Percentiles rank a stretch among this genome's conserved stretches.
Conservation (phyloP, 345 rosid genomes). For the Jatropha curcas region DNA sequence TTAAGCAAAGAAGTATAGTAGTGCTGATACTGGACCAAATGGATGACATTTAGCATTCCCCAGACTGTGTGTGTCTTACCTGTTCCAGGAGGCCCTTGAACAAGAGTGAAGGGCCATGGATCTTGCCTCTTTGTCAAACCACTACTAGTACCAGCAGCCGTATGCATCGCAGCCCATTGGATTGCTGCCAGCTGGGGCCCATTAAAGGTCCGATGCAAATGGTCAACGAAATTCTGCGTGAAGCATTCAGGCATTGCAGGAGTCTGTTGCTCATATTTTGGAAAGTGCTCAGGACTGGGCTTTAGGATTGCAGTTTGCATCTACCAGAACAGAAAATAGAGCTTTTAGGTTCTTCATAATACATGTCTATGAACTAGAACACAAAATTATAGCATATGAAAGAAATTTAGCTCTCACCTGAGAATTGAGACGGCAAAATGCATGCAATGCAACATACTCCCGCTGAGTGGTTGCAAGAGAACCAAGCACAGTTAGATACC, state of each 20-base stretch:
- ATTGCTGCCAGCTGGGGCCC: conserved; percentile 93
- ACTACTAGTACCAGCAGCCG: conserved; percentile 98
- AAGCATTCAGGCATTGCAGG: conserved; percentile 97
- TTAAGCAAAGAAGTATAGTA: conserved; percentile 93
- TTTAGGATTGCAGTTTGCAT: conserved; percentile 95
- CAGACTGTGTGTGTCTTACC: conserved; percentile 99
- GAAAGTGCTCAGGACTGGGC: conserved; percentile 92
- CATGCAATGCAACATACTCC: conserved; percentile 97
- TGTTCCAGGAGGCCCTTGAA: conserved; percentile 99
- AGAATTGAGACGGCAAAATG: conserved; percentile 89
- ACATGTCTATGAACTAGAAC: conserved; percentile 18
- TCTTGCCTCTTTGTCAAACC: conserved; percentile 79
- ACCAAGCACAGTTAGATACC: conserved; percentile 95
- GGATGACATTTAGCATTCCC: conserved; percentile 99
- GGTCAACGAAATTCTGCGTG: conserved; percentile 75
- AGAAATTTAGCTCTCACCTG: conserved; percentile 55
- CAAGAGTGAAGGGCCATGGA: conserved; percentile 99
- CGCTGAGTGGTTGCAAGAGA: conserved; percentile 99
- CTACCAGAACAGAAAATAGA: conserved; percentile 36
- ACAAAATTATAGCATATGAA: neutral
- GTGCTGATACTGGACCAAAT: conserved; percentile 98
- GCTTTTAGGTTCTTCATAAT: conserved; percentile 22
- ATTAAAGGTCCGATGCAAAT: conserved; percentile 79
- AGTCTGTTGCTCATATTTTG: conserved; percentile 83
- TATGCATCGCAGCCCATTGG: conserved; percentile 98